These are phyloP conservation scores for Nothopassalora personata DNA, from an alignment of 2,329 filamentous ascomycete genomes.

Conservation along the genomic window DNA sequence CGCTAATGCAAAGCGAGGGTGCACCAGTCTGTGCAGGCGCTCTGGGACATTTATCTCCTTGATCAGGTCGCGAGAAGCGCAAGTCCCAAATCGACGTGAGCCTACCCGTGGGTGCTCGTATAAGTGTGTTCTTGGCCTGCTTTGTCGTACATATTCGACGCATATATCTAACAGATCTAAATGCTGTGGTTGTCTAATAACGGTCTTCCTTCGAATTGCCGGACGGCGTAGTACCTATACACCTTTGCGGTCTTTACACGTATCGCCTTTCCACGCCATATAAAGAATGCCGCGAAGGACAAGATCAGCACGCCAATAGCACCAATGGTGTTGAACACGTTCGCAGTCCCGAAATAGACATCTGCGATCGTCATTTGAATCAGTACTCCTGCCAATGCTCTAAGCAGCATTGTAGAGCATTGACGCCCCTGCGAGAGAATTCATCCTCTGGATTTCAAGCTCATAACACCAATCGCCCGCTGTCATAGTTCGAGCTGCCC, in stretches of 20 bases:
- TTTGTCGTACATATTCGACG: too few relatives aligned
- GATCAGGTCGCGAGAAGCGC: background rate
- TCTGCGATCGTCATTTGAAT: conserved; percentile 46
- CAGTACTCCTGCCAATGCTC: conserved; percentile 47
- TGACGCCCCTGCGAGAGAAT: conserved; percentile 27
- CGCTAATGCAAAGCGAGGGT: background rate
- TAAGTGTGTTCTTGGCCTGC: too few relatives aligned
- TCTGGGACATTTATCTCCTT: background rate
- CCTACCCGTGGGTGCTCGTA: too few relatives aligned
- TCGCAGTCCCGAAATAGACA: conserved; percentile 40
- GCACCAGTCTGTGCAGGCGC: background rate
- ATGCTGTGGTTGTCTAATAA: conserved; percentile 5
- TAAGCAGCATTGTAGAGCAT: conserved; percentile 43
- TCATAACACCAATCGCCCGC: conserved; percentile 38
- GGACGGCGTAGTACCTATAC: conserved; percentile 35
- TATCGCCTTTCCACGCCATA: conserved; percentile 34
- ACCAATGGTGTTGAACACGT: conserved; percentile 40
- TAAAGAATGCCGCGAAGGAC: conserved; percentile 26
- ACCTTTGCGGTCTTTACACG: conserved; percentile 29
- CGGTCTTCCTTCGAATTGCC: conserved; percentile 30
- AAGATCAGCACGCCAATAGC: conserved; percentile 33
- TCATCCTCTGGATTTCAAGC: background rate
- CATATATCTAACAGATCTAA: too few relatives aligned
- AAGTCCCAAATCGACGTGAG: background rate
- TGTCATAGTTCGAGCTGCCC: conserved; percentile 42